phyloP scores from a whole-genome alignment of 257 asterid species.

The Solanum lycopersicoides region DNA sequence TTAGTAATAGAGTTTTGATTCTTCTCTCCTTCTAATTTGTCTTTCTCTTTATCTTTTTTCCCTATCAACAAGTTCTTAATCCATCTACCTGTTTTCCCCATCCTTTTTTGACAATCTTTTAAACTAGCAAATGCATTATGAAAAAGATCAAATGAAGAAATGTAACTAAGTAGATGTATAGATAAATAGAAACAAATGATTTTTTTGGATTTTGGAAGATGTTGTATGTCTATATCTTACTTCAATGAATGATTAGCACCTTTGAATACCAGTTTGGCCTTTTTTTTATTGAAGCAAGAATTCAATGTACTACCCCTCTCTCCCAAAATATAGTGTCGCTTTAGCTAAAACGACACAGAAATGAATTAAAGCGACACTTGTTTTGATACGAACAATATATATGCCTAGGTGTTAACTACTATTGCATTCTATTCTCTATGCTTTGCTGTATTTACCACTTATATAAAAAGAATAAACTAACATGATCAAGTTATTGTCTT shows the following conservation, averaged over 20 bases:
- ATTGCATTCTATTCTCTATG: slow-evolving; percentile 6
- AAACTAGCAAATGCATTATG: not conserved
- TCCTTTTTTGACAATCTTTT: slow-evolving; percentile 23
- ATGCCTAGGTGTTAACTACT: slow-evolving; percentile 1
- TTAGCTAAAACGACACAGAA: not conserved
- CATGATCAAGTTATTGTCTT: not conserved
- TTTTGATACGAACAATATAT: not conserved
- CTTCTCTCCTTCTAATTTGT: slow-evolving; percentile 1
- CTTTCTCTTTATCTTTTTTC: slow-evolving; percentile 48
- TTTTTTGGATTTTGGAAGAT: not conserved
- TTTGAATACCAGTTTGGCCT: slow-evolving; percentile 21
- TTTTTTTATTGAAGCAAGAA: slow-evolving; percentile 8
- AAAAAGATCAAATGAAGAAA: not conserved
- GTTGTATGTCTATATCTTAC: not conserved
- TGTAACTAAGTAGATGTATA: not conserved
- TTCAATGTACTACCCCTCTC: not conserved
- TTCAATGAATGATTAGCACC: slow-evolving; percentile 15
- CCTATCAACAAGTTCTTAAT: slow-evolving; percentile 57
- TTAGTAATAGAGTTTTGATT: not conserved
- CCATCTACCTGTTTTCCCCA: slow-evolving; percentile 94
- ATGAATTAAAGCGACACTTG: not conserved
- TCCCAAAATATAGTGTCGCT: not conserved
- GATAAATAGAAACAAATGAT: slow-evolving; percentile 18
- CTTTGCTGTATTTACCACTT: slow-evolving; percentile 5
- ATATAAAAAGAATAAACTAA: not conserved